These are phyloP conservation scores for Solanum chmielewskii DNA, from an alignment of 257 asterid genomes.

Conservation along the genomic window DNA sequence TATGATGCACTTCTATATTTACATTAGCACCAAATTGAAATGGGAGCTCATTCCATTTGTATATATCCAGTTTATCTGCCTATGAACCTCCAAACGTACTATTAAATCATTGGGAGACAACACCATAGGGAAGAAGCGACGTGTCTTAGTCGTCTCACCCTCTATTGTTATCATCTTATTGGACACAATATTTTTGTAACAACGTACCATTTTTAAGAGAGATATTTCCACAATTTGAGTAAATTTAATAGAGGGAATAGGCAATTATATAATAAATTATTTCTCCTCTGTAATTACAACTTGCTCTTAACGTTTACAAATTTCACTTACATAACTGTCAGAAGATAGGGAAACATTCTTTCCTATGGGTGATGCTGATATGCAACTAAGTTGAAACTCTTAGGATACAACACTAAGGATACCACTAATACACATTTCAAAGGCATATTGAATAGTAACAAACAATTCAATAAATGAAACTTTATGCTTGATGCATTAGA, in stretches of 20 bases:
- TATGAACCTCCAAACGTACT: neutral
- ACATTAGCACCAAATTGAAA: neutral
- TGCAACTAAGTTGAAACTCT: conserved; percentile 10
- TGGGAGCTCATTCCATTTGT: neutral
- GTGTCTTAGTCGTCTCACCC: conserved; percentile 5
- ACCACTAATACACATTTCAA: conserved; percentile 29
- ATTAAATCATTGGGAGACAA: neutral
- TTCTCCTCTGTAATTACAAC: conserved; percentile 14
- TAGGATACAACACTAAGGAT: conserved; percentile 25
- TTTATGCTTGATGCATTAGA: conserved; percentile 22
- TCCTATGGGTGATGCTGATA: conserved; percentile 12
- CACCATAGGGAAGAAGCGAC: neutral
- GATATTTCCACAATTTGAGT: conserved; percentile 15
- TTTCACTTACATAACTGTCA: neutral
- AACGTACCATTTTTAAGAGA: conserved; percentile 3
- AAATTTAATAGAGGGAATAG: neutral
- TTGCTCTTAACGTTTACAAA: neutral
- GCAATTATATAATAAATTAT: conserved; percentile 16
- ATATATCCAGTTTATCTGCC: conserved; percentile 21
- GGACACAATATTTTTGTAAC: conserved; percentile 7
- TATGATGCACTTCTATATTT: neutral
- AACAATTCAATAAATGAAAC: conserved; percentile 21
- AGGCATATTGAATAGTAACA: conserved; percentile 23
- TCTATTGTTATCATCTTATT: neutral
- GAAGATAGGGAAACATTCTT: conserved; percentile 10